These are phyloP conservation scores for Pseudozyma sp. DNA, from an alignment of 1,284 basidiomycete species.

Conservation along the genomic window DNA sequence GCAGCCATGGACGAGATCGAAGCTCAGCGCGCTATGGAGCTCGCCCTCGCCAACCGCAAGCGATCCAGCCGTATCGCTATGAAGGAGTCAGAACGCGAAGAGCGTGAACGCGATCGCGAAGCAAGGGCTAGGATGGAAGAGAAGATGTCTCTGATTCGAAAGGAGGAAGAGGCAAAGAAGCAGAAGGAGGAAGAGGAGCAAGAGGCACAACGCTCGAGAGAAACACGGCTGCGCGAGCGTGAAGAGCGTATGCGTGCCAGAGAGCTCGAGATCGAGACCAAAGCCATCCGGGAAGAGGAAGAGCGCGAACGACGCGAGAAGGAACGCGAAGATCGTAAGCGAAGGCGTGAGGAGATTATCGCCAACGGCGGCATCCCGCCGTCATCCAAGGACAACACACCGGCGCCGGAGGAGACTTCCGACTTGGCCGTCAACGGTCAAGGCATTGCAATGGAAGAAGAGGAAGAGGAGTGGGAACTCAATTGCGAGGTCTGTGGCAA, in stretches of 20 bases:
- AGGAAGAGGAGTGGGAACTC: constrained; percentile 80
- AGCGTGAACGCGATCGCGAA: constrained; percentile 70
- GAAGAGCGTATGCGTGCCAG: constrained; percentile 70
- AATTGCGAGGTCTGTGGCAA: constrained; percentile 84
- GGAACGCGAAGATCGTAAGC: constrained; percentile 73
- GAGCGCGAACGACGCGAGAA: constrained; percentile 53
- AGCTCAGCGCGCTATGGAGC: constrained; percentile 74
- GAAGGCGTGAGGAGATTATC: constrained; percentile 74
- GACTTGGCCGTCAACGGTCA: constrained; percentile 6
- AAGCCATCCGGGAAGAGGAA: constrained; percentile 54
- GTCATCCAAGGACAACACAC: constrained; percentile 40
- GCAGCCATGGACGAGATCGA: constrained; percentile 71
- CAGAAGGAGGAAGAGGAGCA: constrained; percentile 70
- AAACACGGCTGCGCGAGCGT: constrained; percentile 69
- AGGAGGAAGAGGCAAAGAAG: constrained; percentile 74
- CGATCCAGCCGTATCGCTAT: constrained; percentile 83
- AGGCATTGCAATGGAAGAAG: constrained; percentile 12
- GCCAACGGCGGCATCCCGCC: constrained; percentile 70
- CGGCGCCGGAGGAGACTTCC: constrained; percentile 17
- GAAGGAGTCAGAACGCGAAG: constrained; percentile 75
- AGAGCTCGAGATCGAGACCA: constrained; percentile 65
- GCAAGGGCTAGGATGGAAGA: constrained; percentile 70
- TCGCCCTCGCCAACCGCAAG: constrained; percentile 80
- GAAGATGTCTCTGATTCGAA: constrained; percentile 71
- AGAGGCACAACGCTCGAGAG: constrained; percentile 70